Conservation (phyloP, 176 grass and related monocot species). For the Canna indica region DNA sequence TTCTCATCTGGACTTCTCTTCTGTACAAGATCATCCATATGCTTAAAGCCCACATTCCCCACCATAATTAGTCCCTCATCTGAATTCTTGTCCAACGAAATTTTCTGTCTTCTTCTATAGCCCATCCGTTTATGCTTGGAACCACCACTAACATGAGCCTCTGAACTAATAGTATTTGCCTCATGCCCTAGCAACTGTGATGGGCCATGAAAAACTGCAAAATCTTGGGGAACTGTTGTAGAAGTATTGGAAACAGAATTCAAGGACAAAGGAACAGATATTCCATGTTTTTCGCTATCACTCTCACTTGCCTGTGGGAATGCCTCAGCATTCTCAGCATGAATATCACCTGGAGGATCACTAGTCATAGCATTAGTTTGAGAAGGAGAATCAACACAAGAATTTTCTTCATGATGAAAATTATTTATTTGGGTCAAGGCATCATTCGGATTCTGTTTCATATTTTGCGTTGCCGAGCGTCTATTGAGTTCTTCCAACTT, state of each 20-base stretch:
- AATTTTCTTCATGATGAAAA: constrained; percentile 23
- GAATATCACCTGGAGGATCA: constrained; percentile 19
- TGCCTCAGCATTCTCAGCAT: constrained; percentile 13
- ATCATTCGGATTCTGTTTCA: constrained; percentile 31
- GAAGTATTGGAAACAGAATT: too few relatives aligned
- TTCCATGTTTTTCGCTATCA: constrained; percentile 13
- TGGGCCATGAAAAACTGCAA: constrained; percentile 11
- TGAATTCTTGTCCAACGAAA: constrained; percentile 29
- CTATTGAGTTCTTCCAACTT: constrained; percentile 90
- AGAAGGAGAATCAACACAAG: constrained; percentile 20
- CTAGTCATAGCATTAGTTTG: constrained; percentile 2
- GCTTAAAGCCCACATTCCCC: constrained; percentile 28
- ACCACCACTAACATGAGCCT: constrained; percentile 9
- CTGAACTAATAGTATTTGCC: constrained; percentile 20
- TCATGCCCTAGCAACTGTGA: constrained; percentile 14
- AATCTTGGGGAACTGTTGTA: constrained; percentile 22
- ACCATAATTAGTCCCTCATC: constrained; percentile 31
- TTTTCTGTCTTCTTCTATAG: constrained; percentile 58
- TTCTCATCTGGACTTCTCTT: background rate
- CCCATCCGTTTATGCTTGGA: constrained; percentile 35
- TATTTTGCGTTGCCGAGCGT: constrained; percentile 35
- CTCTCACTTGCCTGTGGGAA: constrained; percentile 17
- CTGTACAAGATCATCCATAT: constrained; percentile 4
- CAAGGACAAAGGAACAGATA: background rate
- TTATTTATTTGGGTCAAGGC: constrained; percentile 15